Percentiles rank a stretch among this genome's conserved stretches.
Conservation (phyloP, 2,329 filamentous ascomycete genomes). For the Colletotrichum orbiculare region DNA sequence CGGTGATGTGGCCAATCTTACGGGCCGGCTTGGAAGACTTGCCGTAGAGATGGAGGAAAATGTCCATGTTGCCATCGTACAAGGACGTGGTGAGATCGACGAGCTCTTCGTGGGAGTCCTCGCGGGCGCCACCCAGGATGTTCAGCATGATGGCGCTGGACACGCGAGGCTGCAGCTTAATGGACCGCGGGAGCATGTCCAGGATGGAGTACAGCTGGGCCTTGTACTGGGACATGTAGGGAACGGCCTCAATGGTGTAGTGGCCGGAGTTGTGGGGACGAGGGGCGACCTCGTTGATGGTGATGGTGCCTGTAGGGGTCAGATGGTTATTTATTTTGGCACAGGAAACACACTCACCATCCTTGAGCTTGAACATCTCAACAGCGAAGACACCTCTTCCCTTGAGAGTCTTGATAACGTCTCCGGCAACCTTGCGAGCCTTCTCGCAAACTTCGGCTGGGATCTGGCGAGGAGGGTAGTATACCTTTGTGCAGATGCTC, state of each 20-base stretch:
- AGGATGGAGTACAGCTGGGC: conserved; percentile 89
- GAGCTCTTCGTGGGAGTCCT: conserved; percentile 69
- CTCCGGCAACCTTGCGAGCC: conserved; percentile 81
- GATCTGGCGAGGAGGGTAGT: conserved; percentile 82
- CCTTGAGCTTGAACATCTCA: conserved; percentile 88
- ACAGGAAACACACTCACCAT: conserved; percentile 58
- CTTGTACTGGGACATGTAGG: conserved; percentile 89
- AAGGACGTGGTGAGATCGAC: conserved; percentile 57
- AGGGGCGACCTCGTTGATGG: conserved; percentile 90
- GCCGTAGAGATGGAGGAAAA: conserved; percentile 87
- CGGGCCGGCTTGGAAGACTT: conserved; percentile 88
- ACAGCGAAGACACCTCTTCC: conserved; percentile 96
- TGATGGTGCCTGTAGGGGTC: conserved; percentile 60
- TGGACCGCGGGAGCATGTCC: conserved; percentile 66
- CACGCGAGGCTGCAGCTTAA: conserved; percentile 67
- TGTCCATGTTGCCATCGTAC: conserved; percentile 58
- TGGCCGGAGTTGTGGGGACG: conserved; percentile 86
- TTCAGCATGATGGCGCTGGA: conserved; percentile 81
- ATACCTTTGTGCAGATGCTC: conserved; percentile 93
- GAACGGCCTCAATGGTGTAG: conserved; percentile 92
- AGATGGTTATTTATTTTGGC: conserved; percentile 4
- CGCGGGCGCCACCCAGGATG: conserved; percentile 76
- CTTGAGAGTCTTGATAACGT: conserved; percentile 82
- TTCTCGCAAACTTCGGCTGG: conserved; percentile 67
- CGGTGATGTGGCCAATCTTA: conserved; percentile 95